These are phyloP conservation scores for Rhodomyrtus tomentosa DNA, from an alignment of 345 rosid species.

Conservation along the genomic window DNA sequence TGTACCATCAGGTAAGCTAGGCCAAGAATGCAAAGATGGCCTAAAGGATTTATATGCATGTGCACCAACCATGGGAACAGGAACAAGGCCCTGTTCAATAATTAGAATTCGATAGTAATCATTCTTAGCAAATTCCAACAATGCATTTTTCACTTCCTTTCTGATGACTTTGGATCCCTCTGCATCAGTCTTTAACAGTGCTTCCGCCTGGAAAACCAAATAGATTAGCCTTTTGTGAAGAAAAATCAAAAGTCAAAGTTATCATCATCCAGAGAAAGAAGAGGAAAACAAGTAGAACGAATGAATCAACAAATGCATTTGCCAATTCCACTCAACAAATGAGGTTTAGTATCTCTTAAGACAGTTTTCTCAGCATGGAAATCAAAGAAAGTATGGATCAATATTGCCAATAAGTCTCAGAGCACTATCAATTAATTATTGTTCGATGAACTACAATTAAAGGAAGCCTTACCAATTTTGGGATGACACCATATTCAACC, in stretches of 20 bases:
- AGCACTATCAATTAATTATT: not conserved
- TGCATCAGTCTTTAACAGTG: constrained; percentile 26
- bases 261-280: not conserved
- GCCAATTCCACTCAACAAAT: not conserved
- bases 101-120: constrained; percentile 63
- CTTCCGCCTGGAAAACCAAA: not conserved
- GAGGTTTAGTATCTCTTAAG: not conserved
- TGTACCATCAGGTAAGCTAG: constrained; percentile 70
- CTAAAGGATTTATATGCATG: constrained; percentile 57
- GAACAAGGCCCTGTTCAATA: constrained; percentile 76
- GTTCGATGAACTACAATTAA: not conserved
- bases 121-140: constrained; percentile 74
- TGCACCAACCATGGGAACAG: constrained; percentile 72
- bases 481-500: constrained; percentile 78
- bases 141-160: constrained; percentile 67
- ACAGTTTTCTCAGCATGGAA: not conserved
- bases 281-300: not conserved
- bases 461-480: constrained; percentile 46
- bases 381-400: not conserved
- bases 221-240: not conserved
- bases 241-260: not conserved
- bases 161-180: constrained; percentile 41
- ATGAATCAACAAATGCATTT: not conserved
- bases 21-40: constrained; percentile 69
- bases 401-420: not conserved